Conservation (phyloP, 2,329 filamentous ascomycete genomes). For the Cladophialophora carrionii region DNA sequence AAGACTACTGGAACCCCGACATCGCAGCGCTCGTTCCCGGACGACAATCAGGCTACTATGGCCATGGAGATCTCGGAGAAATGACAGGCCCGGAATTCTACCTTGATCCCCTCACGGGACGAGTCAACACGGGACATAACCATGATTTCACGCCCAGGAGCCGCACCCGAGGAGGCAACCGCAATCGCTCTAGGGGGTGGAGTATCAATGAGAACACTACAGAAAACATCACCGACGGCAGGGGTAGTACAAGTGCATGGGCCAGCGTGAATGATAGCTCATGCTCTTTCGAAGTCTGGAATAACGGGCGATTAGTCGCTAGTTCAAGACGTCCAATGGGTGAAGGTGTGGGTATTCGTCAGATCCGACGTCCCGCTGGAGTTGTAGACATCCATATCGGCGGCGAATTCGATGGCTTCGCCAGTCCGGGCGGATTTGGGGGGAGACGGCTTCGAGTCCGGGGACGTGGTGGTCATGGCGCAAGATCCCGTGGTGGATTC, state of each 20-base stretch:
- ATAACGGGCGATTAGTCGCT: conserved; percentile 3
- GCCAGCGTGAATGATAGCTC: neutral
- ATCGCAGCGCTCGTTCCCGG: conserved; percentile 2
- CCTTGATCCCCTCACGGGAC: neutral
- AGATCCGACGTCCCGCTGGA: neutral
- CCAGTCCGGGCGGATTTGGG: neutral
- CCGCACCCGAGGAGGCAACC: neutral
- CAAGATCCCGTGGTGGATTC: neutral
- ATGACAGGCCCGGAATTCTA: conserved; percentile 5
- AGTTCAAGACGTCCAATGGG: neutral
- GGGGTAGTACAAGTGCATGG: too few species aligned
- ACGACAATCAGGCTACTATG: neutral
- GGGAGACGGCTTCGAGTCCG: neutral
- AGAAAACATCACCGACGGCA: neutral
- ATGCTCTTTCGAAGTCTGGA: conserved; percentile 8
- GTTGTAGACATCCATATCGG: neutral
- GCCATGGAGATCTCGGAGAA: conserved; percentile 6
- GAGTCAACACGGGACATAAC: neutral
- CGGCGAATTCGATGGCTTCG: neutral
- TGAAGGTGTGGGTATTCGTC: too few species aligned
- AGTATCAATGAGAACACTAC: neutral
- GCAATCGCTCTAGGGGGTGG: too few species aligned
- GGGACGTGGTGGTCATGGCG: neutral
- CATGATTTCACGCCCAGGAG: conserved; percentile 1
- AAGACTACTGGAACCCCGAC: neutral